Evolutionary conservation across 2,329 filamentous ascomycete species (phyloP).

Genomic region (Fusarium sp.): DNA sequence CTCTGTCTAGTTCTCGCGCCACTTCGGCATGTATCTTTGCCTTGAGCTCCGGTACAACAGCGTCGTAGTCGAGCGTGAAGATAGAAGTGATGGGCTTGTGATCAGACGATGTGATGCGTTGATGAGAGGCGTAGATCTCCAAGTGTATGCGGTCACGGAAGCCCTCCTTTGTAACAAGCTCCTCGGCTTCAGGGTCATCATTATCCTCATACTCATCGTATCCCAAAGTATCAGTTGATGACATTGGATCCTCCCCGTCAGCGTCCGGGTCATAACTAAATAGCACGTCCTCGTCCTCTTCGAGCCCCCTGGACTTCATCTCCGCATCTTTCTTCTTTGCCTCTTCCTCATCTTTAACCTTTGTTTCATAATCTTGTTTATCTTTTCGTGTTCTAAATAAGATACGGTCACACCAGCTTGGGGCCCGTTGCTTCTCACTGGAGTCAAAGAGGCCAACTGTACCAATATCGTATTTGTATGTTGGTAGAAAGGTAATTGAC

Average conservation of each 20-base stretch:
- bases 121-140: slow-evolving; percentile 83
- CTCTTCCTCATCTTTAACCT: slow-evolving; percentile 69
- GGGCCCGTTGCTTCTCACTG: slow-evolving; percentile 90
- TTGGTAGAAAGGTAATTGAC: slow-evolving; percentile 85
- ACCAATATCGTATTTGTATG: slow-evolving; percentile 98
- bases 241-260: slow-evolving; percentile 62
- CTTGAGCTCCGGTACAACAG: slow-evolving; percentile 85
- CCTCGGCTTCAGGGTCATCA: slow-evolving; percentile 54
- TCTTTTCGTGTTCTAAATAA: slow-evolving; percentile 81
- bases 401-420: slow-evolving; percentile 97
- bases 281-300: slow-evolving; percentile 82
- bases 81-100: slow-evolving; percentile 90
- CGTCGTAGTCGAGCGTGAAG: slow-evolving; percentile 86
- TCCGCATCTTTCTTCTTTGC: slow-evolving; percentile 80
- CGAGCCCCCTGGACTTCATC: slow-evolving; percentile 82
- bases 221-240: slow-evolving; percentile 54
- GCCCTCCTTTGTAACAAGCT: slow-evolving; percentile 65
- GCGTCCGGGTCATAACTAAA: slow-evolving; percentile 90
- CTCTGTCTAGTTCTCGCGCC: slow-evolving; percentile 84
- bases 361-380: slow-evolving; percentile 70
- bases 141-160: slow-evolving; percentile 62
- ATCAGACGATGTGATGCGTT: slow-evolving; percentile 89
- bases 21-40: slow-evolving; percentile 86
- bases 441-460: slow-evolving; percentile 92
- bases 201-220: slow-evolving; percentile 67